Conservation (phyloP, 495 filamentous ascomycete species). For the Chaetomidium leptoderma region DNA sequence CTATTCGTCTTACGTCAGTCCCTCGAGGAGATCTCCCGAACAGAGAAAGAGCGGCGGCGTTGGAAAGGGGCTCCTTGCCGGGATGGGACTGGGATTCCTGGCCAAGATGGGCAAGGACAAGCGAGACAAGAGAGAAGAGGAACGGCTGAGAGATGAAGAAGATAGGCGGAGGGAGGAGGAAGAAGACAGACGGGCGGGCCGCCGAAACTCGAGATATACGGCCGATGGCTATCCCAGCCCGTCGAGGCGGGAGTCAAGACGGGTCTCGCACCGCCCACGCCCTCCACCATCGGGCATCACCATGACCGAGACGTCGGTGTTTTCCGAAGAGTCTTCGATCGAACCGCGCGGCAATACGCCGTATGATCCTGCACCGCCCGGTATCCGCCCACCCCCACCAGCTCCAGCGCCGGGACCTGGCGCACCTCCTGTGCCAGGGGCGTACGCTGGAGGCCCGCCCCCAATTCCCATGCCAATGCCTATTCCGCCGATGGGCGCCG, state of each 20-base stretch:
- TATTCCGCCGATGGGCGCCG: conserved; percentile 25
- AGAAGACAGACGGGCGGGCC: conserved; percentile 42
- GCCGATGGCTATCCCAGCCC: conserved; percentile 60
- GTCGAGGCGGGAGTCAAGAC: conserved; percentile 45
- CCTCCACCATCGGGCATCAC: conserved; percentile 34
- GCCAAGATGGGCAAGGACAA: conserved; percentile 60
- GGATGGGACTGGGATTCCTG: conserved; percentile 62
- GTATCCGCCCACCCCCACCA: conserved; percentile 11
- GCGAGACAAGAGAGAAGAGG: conserved; percentile 59
- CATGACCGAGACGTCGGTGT: conserved; percentile 25
- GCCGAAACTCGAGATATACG: conserved; percentile 44
- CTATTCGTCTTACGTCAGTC: conserved; percentile 48
- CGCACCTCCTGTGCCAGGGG: conserved; percentile 13
- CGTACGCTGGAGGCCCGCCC: conserved; percentile 38
- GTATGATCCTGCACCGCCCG: conserved; percentile 30
- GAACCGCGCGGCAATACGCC: conserved; percentile 30
- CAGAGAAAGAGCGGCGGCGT: conserved; percentile 29
- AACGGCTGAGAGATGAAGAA: conserved; percentile 59
- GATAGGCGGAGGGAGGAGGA: conserved; percentile 56
- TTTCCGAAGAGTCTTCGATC: conserved; percentile 41
- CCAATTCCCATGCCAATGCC: conserved; percentile 29
- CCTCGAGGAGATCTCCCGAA: conserved; percentile 39
- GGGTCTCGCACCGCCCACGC: conserved; percentile 31
- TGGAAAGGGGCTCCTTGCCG: conserved; percentile 60
- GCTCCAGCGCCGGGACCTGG: conserved; percentile 7